Evolutionary conservation across 441 rosid genomes (phyloP), one percentile per base, ranked within the genome.

Genomic region (Pelargonium myrrhifolium): DNA sequence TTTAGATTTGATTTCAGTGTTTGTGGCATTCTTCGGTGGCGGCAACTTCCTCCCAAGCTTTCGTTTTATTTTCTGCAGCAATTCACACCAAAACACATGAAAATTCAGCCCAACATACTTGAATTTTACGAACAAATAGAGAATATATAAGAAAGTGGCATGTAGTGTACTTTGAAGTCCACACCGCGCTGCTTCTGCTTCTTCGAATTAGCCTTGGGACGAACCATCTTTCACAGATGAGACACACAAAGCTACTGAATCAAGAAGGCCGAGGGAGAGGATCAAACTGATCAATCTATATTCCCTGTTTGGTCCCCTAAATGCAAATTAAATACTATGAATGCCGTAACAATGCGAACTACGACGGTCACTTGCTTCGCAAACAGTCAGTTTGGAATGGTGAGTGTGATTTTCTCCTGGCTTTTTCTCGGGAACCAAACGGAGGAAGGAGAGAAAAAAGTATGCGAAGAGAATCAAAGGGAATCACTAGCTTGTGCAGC

Each of bases 31-130:
- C 79, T 85, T 87, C 14, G 95, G 86, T 9, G 96, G 98, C n/a
- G 96, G 96, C 83, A 95, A 78, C 67, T 86, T 95, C 73, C 90
- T 80, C 15, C 98, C 97, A 0, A 94, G 84, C 84, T 95, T 90
- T 53, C 99, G 79, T 81, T 89, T 92, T 45, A 94, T 87, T 94
- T 94, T 94, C 97, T 91, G 80, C 72, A 67, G 43, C 58, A 55
- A 73, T 60, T 35, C 28, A 60, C 39, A 60, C 18, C 64, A 49
- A 6, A 20, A 12, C 62, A 17, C 62, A 53, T 2, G 2, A 55
- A 65, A 8, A 61, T n/a, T 63, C 62, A 69, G 17, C 39, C 15
- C 37, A 1, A 55, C 15, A 18, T 3, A 53, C 22, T 9, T 0
- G 62, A 62, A 28, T 22, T 37, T 21, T 7, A 12, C 15, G 14